phyloP scores from a whole-genome alignment of 2,329 filamentous ascomycete genomes.

The Cladosporium cucumerinum region DNA sequence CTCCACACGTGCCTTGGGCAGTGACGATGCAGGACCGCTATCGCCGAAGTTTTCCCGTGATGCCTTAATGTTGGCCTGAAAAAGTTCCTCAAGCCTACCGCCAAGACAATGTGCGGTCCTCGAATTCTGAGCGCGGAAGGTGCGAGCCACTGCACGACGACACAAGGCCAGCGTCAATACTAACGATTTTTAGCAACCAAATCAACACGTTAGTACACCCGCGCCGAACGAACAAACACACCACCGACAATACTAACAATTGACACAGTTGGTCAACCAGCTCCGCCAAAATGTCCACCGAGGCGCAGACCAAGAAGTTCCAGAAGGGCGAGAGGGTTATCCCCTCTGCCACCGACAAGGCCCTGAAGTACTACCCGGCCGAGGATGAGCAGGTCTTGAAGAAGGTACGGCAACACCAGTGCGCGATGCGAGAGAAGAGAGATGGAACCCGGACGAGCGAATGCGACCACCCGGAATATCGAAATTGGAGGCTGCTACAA shows the following conservation, averaged over 20 bases:
- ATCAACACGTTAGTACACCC: slow-evolving; percentile 14
- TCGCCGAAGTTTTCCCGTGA: neutral
- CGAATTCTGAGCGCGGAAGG: no score
- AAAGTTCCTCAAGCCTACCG: neutral
- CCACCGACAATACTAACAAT: slow-evolving; percentile 4
- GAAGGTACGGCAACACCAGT: slow-evolving; percentile 68
- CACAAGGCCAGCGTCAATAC: neutral
- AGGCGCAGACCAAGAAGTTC: slow-evolving; percentile 79
- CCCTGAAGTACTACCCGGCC: slow-evolving; percentile 98
- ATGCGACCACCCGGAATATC: slow-evolving; percentile 3
- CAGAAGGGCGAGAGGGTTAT: slow-evolving; percentile 93
- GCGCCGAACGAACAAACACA: neutral
- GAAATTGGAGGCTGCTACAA: neutral
- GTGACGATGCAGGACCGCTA: neutral
- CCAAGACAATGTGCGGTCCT: neutral
- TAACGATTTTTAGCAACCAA: slow-evolving; percentile 1
- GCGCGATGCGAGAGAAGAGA: neutral
- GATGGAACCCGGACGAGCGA: neutral
- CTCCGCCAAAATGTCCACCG: slow-evolving; percentile 29
- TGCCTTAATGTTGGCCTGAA: neutral
- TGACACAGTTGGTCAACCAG: slow-evolving; percentile 22
- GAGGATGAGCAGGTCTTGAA: slow-evolving; percentile 84
- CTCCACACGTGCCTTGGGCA: neutral
- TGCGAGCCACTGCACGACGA: no score
- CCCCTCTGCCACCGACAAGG: slow-evolving; percentile 80